A percentile compares a stretch with the other conserved stretches of the same genome.
phyloP scores from a whole-genome alignment of 1,139 yeast species.

The Diutina scorzettiae region DNA sequence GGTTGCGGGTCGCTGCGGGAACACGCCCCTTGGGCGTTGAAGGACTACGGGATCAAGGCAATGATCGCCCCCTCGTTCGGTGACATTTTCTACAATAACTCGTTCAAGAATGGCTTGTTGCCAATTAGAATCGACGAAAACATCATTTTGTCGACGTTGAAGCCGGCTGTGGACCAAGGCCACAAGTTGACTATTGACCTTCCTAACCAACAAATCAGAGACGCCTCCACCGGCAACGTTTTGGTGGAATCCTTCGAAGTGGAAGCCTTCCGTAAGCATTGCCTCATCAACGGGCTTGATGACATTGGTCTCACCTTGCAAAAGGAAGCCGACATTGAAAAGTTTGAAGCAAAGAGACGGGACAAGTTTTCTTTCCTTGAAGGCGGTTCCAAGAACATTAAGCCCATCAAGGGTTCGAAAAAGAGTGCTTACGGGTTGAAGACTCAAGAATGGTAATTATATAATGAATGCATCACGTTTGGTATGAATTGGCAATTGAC shows the following conservation, averaged over 20 bases:
- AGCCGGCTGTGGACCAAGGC: slow-evolving; percentile 72
- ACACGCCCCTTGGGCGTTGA: slow-evolving; percentile 99
- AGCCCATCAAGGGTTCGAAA: slow-evolving; percentile 61
- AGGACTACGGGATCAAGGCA: slow-evolving; percentile 91
- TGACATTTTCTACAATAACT: slow-evolving; percentile 93
- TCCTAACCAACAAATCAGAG: slow-evolving; percentile 67
- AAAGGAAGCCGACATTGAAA: slow-evolving; percentile 63
- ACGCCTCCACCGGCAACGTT: slow-evolving; percentile 57
- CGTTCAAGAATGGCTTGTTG: slow-evolving; percentile 86
- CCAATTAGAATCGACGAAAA: slow-evolving; percentile 83
- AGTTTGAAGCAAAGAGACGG: slow-evolving; percentile 68
- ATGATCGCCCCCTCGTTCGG: slow-evolving; percentile 97
- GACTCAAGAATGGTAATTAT: slow-evolving; percentile 78
- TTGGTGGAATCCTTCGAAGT: slow-evolving; percentile 75
- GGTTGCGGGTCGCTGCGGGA: slow-evolving; percentile 99
- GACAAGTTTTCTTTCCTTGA: slow-evolving; percentile 82
- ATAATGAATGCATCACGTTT: no score
- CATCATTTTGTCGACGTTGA: slow-evolving; percentile 53
- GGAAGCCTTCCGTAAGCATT: slow-evolving; percentile 87
- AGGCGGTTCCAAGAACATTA: slow-evolving; percentile 60
- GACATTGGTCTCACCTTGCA: slow-evolving; percentile 93
- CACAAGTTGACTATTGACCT: slow-evolving; percentile 66
- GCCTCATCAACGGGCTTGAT: slow-evolving; percentile 87
- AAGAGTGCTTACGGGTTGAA: slow-evolving; percentile 56
- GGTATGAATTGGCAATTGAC: no score